Evolutionary conservation across 345 rosid species (phyloP).

Genomic region (Cardamine resedifolia): DNA sequence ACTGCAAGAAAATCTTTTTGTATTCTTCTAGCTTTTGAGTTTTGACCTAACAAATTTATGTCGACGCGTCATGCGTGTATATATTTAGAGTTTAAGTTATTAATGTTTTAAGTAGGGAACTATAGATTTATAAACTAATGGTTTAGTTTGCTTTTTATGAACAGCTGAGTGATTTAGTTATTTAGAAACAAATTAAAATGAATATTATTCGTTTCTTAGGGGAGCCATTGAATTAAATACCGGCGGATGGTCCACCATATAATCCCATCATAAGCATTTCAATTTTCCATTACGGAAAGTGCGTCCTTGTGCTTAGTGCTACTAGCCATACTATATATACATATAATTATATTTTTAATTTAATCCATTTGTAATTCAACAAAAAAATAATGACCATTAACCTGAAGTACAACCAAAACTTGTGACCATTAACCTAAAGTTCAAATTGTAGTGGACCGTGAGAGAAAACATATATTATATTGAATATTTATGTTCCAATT

Average conservation of each 20-base stretch:
- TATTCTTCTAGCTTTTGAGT: slow-evolving; percentile 4
- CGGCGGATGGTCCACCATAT: slow-evolving; percentile 29
- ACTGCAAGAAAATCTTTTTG: slow-evolving; percentile 2
- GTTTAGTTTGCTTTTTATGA: background rate
- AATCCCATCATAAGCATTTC: slow-evolving; percentile 27
- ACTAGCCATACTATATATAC: slow-evolving; percentile 5
- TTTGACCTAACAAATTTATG: slow-evolving; percentile 32
- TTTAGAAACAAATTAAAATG: background rate
- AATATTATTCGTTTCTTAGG: slow-evolving; percentile 28
- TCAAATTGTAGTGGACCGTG: slow-evolving; percentile 8
- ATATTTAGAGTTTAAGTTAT: background rate
- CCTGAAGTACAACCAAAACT: slow-evolving; percentile 18
- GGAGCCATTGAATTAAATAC: slow-evolving; percentile 33
- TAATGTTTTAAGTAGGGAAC: background rate
- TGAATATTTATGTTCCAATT: background rate
- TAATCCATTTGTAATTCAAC: background rate
- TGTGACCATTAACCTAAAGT: slow-evolving; percentile 21
- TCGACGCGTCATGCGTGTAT: background rate
- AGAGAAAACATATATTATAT: background rate
- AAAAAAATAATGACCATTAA: slow-evolving; percentile 19
- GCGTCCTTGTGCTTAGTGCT: slow-evolving; percentile 33
- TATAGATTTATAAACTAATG: background rate
- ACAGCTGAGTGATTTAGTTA: slow-evolving; percentile 2
- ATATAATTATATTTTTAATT: background rate
- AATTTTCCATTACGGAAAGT: slow-evolving; percentile 39